Base-by-base conservation (phyloP, 306 rosid genomes). In the Trifolium repens region DNA sequence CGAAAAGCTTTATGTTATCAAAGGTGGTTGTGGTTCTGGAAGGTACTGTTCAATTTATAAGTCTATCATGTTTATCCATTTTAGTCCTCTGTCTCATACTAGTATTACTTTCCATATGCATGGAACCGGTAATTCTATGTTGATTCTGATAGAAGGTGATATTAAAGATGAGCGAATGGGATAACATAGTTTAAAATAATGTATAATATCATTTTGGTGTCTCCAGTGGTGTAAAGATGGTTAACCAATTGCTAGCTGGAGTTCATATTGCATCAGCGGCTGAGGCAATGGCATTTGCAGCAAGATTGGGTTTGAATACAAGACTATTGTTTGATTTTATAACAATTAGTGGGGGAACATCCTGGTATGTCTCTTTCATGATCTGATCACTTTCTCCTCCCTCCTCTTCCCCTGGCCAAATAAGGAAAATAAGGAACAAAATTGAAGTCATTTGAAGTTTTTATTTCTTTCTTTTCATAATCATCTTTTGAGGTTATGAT, bases 201-300 rank as follows among this genome's bases (percentile, higher is more conserved):
- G 72, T 37, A 17, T 49, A 68, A 55, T 39, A 59, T 73, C 39
- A 27, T 76, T 71, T 53, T 67, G 61, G 69, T 67, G 15, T 81
- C 58, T 89, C 75, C 78, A 94, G 98, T 71, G 93, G 93, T 37
- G 74, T 94, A 81, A 94, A 94, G 92, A 94, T 91, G 98, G 90
- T 94, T 34, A 94, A 94, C 84, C 98, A 94, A 78, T 69, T 94
- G 88, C 98, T 94, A 82, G 97, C 98, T 76, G 98, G 97, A 83
- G 97, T 91, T 87, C 98, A 94, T 72, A 94, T 94, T 75, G 97
- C 97, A 63, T 88, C 97, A 9, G 94, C 84, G 74, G 98, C 98
- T 8, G 98, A 94, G 90, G 91, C 98, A 82, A 85, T 94, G 88
- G 98, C 97, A 27, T 90, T 94, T 79, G 97, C 93, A 77, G 97